These are phyloP conservation scores for Cubamyces lactineus DNA, from an alignment of 768 basidiomycete species.

Conservation along the genomic window DNA sequence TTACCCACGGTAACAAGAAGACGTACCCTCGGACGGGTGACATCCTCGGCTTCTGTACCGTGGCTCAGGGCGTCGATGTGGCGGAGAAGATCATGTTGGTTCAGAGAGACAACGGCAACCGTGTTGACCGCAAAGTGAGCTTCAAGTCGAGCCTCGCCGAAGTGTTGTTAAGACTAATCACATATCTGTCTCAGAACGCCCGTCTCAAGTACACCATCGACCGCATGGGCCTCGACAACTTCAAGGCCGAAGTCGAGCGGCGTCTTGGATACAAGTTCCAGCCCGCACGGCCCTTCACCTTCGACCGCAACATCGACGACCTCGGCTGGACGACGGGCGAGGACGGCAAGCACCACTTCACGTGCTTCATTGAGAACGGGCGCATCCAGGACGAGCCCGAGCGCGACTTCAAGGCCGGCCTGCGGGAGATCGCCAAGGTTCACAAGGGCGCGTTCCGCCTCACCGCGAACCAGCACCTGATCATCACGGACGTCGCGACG, in stretches of 20 bases:
- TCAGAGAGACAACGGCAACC: constrained; percentile 96
- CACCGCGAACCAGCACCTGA: constrained; percentile 93
- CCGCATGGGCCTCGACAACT: constrained; percentile 86
- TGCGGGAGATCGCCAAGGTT: constrained; percentile 89
- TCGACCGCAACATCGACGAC: constrained; percentile 90
- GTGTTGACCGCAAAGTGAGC: constrained; percentile 60
- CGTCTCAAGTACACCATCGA: constrained; percentile 98
- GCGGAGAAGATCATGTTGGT: constrained; percentile 94
- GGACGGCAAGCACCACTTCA: constrained; percentile 90
- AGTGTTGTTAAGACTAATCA: too few species aligned
- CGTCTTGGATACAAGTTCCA: constrained; percentile 78
- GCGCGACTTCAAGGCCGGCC: constrained; percentile 88
- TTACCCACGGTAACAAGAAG: constrained; percentile 98
- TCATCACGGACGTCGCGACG: constrained; percentile 80
- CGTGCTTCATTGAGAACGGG: constrained; percentile 95
- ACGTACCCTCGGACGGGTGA: constrained; percentile 92
- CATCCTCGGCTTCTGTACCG: constrained; percentile 90
- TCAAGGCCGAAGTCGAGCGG: constrained; percentile 89
- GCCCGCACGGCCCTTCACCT: constrained; percentile 75
- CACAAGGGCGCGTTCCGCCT: constrained; percentile 94
- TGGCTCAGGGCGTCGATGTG: constrained; percentile 81
- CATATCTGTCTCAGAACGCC: constrained; percentile 76
- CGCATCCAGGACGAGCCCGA: constrained; percentile 94
- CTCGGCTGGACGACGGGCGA: constrained; percentile 91
- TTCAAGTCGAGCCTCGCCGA: too few species aligned